Percentiles rank a stretch among this genome's conserved stretches.
Evolutionary conservation across 345 rosid genomes (phyloP).

Genomic region (Clarkia xantiana): DNA sequence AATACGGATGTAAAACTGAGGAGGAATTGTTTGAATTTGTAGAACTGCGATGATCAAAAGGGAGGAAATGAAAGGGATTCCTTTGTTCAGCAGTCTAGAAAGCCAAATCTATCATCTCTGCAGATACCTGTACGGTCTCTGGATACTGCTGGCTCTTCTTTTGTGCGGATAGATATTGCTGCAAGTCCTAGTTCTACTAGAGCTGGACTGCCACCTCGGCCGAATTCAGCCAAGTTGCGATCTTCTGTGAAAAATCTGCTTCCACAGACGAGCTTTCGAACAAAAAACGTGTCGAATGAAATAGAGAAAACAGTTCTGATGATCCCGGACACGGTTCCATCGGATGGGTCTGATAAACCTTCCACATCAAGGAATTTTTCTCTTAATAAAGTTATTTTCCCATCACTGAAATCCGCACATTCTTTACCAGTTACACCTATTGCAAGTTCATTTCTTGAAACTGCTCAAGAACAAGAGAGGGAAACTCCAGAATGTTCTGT

Average conservation of each 20-base stretch:
- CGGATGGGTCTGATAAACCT: constrained; percentile 23
- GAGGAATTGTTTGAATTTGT: not conserved
- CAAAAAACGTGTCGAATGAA: constrained; percentile 15
- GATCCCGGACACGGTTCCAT: constrained; percentile 22
- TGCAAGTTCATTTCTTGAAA: constrained; percentile 13
- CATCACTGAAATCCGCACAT: constrained; percentile 20
- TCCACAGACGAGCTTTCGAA: constrained; percentile 31
- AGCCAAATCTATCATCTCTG: constrained; percentile 29
- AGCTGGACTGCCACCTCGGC: constrained; percentile 33
- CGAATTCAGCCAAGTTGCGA: constrained; percentile 31
- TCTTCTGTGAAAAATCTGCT: constrained; percentile 25
- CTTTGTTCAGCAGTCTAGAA: constrained; percentile 18
- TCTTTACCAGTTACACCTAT: constrained; percentile 37
- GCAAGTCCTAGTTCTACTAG: constrained; percentile 24
- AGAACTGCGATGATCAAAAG: constrained; percentile 4
- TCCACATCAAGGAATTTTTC: constrained; percentile 33
- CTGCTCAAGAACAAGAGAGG: constrained; percentile 11
- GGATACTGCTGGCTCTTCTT: constrained; percentile 18
- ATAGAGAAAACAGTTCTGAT: constrained; percentile 27
- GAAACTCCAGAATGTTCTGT: constrained; percentile 6
- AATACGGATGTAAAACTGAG: no score
- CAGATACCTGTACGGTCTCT: constrained; percentile 34
- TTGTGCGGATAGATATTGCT: constrained; percentile 15
- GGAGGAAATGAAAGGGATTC: constrained; percentile 8
- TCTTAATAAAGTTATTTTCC: constrained; percentile 24